Percentiles rank a stretch among this genome's conserved stretches.
These are phyloP conservation scores for Cicer pinnatifidum DNA, from an alignment of 306 rosid genomes.

Conservation along the genomic window DNA sequence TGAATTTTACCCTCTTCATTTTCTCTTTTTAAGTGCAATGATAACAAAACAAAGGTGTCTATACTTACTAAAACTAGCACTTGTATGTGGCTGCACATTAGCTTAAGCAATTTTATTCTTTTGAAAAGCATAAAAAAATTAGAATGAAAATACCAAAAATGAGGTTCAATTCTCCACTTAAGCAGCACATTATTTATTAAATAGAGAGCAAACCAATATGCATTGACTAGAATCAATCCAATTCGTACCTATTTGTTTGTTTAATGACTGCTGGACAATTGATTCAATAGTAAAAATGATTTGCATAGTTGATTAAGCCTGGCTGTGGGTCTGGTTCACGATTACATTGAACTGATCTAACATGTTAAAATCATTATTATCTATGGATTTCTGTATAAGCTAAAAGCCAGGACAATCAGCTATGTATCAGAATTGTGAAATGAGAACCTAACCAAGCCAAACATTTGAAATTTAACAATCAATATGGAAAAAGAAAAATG, in stretches of 20 bases:
- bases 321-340: neutral
- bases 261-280: neutral
- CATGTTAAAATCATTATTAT: slow-evolving; percentile 11
- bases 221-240: neutral
- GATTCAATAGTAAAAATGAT: neutral
- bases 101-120: neutral
- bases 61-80: neutral
- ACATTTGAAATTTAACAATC: slow-evolving; percentile 9
- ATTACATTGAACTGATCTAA: neutral
- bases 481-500: neutral
- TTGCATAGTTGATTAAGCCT: neutral
- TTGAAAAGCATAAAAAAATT: neutral
- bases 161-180: neutral
- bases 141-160: neutral
- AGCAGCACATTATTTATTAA: slow-evolving; percentile 1
- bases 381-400: neutral
- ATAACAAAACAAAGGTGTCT: neutral
- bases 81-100: slow-evolving; percentile 3
- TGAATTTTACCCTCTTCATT: neutral
- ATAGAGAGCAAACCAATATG: neutral
- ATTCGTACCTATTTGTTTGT: neutral
- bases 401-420: neutral
- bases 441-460: slow-evolving; percentile 16
- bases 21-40: neutral
- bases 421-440: slow-evolving; percentile 5